Base-by-base conservation (phyloP, 75 land plant species). In the Ceratopteris richardii region DNA sequence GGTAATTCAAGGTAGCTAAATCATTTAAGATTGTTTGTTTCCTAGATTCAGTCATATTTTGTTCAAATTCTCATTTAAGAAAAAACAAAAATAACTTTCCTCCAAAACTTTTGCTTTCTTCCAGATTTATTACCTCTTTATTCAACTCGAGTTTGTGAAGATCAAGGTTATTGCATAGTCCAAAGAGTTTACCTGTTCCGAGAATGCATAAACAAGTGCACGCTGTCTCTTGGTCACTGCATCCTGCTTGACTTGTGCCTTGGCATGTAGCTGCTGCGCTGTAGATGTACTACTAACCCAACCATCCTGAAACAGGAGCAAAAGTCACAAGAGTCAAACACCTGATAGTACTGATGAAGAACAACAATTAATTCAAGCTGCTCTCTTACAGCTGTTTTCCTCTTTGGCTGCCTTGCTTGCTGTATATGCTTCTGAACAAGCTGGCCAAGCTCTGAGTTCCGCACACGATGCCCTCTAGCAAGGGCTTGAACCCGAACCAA, bases 201-300 rank as follows among this genome's bases (percentile, higher is more conserved):
- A 58, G 21, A 47, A 57, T 19, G 73, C 73, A 43, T 71, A 71
- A 10, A 60, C 68, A 36, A 71, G 29, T 1, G 73, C 68, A 54
- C 73, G 44, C 44, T 71, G 70, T 43, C 73, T 28, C 46, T 71
- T 71, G 31, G 64, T 37, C 19, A 55, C 73, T 13, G 68, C 73
- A 23, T 41, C 73, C 39, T 71, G 73, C 51, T 52, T 64, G 28
- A 27, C 31, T 27, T 64, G 68, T 53, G 56, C 36, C 51, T 58
- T 71, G 12, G 69, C 33, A 44, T 71, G 70, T 31, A 71, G 25
- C 59, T 69, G 53, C 26, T 71, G 42, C 1, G 44, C 62, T 13
- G 67, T 62, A 11, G 16, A 0, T 13, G n/a, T 41, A 43, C 66
- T 69, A 24, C 22, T 57, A 40, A 19, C 63, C 72, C 72, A 69